Percentiles rank a stretch among this genome's conserved stretches.
Conservation (phyloP, 1,284 basidiomycete genomes). For the Marasmius fiardii region DNA sequence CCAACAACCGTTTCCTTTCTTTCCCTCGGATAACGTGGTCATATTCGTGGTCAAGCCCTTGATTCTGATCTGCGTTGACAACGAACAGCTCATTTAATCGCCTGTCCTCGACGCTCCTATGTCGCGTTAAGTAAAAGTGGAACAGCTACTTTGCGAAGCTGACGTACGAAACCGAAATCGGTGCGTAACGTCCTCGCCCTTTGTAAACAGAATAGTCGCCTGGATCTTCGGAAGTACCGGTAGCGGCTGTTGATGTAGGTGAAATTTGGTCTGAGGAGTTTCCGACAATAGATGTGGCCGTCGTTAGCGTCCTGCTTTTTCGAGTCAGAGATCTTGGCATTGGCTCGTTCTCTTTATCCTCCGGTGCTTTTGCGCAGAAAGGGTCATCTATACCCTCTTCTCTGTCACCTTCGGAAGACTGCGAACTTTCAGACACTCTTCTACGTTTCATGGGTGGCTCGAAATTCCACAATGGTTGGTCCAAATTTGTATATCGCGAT, state of each 20-base stretch:
- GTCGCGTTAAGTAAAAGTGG: background rate
- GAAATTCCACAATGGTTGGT: background rate
- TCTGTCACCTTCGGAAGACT: background rate
- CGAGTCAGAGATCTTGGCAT: background rate
- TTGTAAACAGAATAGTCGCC: slow-evolving; percentile 47
- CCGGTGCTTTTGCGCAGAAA: background rate
- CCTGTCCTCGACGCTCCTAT: slow-evolving; percentile 22
- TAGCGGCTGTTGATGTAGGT: slow-evolving; percentile 7
- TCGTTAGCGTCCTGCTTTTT: background rate
- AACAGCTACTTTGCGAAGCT: too few relatives aligned
- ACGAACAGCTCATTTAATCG: slow-evolving; percentile 65
- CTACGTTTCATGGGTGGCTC: background rate
- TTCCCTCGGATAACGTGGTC: slow-evolving; percentile 76
- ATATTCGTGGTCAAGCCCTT: slow-evolving; percentile 64
- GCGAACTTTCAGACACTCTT: background rate
- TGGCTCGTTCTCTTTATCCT: background rate
- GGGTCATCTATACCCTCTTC: slow-evolving; percentile 4
- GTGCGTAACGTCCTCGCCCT: slow-evolving; percentile 44
- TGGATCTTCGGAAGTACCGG: slow-evolving; percentile 15
- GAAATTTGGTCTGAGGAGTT: background rate
- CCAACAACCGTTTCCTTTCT: slow-evolving; percentile 67
- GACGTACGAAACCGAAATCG: too few relatives aligned
- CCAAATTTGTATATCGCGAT: background rate
- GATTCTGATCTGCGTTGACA: slow-evolving; percentile 66
- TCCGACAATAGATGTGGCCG: background rate